Base-by-base conservation (phyloP, 2,329 filamentous ascomycete genomes). In the Alternaria brassicae region DNA sequence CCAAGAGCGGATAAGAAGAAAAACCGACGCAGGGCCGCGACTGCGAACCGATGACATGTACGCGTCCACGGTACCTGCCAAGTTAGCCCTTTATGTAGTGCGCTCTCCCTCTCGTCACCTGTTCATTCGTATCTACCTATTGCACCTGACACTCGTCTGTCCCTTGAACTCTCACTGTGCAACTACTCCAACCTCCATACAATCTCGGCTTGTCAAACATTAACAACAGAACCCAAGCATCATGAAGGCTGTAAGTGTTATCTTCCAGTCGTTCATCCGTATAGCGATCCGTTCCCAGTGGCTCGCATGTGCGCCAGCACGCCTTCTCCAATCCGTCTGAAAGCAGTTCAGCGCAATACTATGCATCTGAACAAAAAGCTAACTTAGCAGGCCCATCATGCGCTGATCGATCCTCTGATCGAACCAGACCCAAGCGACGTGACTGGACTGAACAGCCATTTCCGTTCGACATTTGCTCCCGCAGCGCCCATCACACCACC, bases 331-430 rank as follows among this genome's bases (percentile, higher is more conserved):
- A 15, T 2, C 17, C 27, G 15, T 44, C 39, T 19, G 3, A 52
- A 42, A 32, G 19, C 34, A 23, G 28, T 32, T 49, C 45, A 8
- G 12, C 13, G 15, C 19, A 12, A 36, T 15, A 7, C n/a, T 12
- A 12, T 6, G 17, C 13, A 12, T 23, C 19, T 39, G 21, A 10
- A 36, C 15, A 32, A 19, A 27, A 48, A 40, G 41, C 60, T 67
- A 30, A 70, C 56, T 40, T 59, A 51, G 10, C 62, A 91, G 89
- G 88, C 89, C 41, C 81, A 83, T 53, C 84, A 86, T 70, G 88
- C 89, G 71, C 81, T 92, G 42, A 85, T 92, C 65, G 88, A 90
- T 68, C 90, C 90, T 64, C 80, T 92, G 62, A 87, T 82, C 68
- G 88, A 84, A 21, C 88, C 88, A 9, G 87, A 91, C 62, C 89